Conservation (phyloP, 2,329 filamentous ascomycete genomes). For the Metarhizium sp. region DNA sequence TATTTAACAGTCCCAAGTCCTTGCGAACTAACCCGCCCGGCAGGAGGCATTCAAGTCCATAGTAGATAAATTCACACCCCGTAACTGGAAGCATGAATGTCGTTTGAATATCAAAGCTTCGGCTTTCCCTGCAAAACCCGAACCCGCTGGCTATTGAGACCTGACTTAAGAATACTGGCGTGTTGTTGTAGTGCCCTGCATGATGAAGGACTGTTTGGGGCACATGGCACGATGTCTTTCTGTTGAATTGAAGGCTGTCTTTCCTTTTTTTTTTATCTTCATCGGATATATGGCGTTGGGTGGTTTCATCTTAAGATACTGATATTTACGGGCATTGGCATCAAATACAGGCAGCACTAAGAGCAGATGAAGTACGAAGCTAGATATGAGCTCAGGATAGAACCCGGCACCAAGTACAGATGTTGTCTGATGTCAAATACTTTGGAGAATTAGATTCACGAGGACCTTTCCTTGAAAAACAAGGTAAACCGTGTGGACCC, state of each 20-base stretch:
- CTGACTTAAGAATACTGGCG: neutral
- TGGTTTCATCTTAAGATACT: too few species aligned
- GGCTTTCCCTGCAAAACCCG: constrained; percentile 36
- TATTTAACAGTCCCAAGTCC: neutral
- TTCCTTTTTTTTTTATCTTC: too few species aligned
- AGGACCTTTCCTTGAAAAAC: neutral
- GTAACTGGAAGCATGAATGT: constrained; percentile 59
- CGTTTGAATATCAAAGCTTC: constrained; percentile 32
- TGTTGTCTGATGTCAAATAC: too few species aligned
- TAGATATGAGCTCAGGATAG: too few species aligned
- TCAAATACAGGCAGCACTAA: too few species aligned
- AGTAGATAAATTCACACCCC: constrained; percentile 81
- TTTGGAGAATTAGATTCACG: neutral
- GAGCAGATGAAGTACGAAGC: too few species aligned
- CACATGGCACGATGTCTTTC: too few species aligned
- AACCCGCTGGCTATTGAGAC: constrained; percentile 40
- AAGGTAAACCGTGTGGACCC: neutral
- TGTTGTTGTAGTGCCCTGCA: neutral
- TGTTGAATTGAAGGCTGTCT: too few species aligned
- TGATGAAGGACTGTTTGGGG: neutral
- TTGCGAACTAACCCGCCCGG: constrained; percentile 3
- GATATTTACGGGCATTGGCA: too few species aligned
- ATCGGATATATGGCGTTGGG: too few species aligned
- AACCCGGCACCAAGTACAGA: too few species aligned
- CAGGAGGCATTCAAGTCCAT: constrained; percentile 85